phyloP scores from a whole-genome alignment of 768 basidiomycete genomes.

The Trametes maxima region DNA sequence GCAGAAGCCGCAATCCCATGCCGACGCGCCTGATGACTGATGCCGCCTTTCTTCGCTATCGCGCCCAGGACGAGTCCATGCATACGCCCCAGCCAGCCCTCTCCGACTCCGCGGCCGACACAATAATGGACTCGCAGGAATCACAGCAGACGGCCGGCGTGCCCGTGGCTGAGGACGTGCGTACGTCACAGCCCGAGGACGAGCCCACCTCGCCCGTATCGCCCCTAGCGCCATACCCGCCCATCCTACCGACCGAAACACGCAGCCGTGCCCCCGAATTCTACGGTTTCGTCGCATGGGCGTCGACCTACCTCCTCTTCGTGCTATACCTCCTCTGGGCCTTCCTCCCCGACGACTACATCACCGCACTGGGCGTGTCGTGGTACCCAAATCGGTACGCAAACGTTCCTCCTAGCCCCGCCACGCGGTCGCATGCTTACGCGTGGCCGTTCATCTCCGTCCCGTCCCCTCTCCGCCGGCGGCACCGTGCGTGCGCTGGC shows the following conservation, averaged over 20 bases:
- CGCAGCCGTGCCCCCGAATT: constrained; percentile 80
- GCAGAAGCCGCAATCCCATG: not conserved
- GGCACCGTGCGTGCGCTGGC: not conserved
- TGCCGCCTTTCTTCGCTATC: not conserved
- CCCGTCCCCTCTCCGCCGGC: not conserved
- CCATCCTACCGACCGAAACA: constrained; percentile 42
- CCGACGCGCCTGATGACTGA: constrained; percentile 17
- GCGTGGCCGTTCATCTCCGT: constrained; percentile 23
- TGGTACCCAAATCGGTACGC: constrained; percentile 90
- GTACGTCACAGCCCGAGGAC: no score
- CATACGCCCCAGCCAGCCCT: not conserved
- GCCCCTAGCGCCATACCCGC: constrained; percentile 47
- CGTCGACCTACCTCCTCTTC: constrained; percentile 72
- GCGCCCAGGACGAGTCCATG: not conserved
- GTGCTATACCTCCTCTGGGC: constrained; percentile 79
- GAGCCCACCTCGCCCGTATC: constrained; percentile 47
- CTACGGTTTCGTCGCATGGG: constrained; percentile 90
- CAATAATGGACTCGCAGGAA: not conserved
- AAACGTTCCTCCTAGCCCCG: constrained; percentile 3
- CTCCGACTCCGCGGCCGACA: not conserved
- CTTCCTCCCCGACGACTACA: constrained; percentile 70
- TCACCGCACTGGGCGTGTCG: constrained; percentile 63
- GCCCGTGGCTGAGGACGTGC: no score
- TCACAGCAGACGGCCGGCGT: not conserved
- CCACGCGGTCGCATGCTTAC: constrained; percentile 4